These are phyloP conservation scores for Ceratobasidium sp. DNA, from an alignment of 1,284 basidiomycete genomes.

Conservation along the genomic window DNA sequence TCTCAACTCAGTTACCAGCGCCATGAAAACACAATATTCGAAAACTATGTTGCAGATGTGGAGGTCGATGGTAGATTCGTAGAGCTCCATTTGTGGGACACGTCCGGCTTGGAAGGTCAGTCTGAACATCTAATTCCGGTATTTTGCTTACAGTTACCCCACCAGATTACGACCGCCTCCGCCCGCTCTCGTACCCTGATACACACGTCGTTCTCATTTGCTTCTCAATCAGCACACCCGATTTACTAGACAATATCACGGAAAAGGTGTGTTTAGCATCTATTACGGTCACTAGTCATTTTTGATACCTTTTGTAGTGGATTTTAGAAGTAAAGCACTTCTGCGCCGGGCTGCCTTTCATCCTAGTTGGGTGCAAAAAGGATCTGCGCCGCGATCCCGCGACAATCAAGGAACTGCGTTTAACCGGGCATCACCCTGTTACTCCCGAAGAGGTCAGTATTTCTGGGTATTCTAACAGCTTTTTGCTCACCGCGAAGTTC, in stretches of 20 bases:
- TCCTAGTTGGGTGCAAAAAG: constrained; percentile 94
- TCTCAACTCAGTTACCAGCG: not conserved
- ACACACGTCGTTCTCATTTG: constrained; percentile 95
- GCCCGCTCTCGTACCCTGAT: constrained; percentile 80
- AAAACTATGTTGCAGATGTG: constrained; percentile 90
- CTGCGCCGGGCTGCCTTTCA: constrained; percentile 87
- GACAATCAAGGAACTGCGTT: constrained; percentile 80
- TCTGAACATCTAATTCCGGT: not conserved
- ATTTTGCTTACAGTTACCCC: not conserved
- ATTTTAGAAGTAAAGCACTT: constrained; percentile 95
- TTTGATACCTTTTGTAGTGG: constrained; percentile 73
- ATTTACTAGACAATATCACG: constrained; percentile 88
- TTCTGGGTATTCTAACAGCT: too few species aligned
- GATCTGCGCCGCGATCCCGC: constrained; percentile 84
- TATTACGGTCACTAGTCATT: not conserved
- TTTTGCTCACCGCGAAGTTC: not conserved
- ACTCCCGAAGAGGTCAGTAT: constrained; percentile 75
- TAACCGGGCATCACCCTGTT: constrained; percentile 85
- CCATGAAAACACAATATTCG: constrained; percentile 85
- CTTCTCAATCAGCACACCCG: constrained; percentile 92
- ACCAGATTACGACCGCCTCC: constrained; percentile 84
- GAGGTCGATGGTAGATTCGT: constrained; percentile 93
- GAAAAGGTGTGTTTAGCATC: constrained; percentile 78
- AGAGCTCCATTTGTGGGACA: constrained; percentile 95
- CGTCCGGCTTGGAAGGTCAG: constrained; percentile 86